Percentiles rank a stretch among this genome's conserved stretches.
phyloP scores from a whole-genome alignment of 129 eudicot species.

The Centaurea solstitialis region DNA sequence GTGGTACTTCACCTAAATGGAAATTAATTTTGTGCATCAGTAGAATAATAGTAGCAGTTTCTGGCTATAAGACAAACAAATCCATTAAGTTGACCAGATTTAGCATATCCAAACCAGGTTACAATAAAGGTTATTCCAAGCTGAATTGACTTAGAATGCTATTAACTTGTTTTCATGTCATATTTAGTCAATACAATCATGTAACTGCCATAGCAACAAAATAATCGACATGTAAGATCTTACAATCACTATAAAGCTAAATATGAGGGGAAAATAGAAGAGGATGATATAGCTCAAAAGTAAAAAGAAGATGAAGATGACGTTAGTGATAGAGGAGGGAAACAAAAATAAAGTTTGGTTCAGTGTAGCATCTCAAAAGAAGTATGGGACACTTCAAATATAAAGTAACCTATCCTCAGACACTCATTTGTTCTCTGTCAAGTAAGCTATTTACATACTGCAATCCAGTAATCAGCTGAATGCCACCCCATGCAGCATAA shows the following conservation, averaged over 20 bases:
- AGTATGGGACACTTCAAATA: neutral
- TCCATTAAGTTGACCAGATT: neutral
- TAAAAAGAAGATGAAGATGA: neutral
- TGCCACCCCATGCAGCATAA: neutral
- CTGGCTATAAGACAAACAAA: constrained; percentile 5
- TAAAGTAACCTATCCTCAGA: neutral
- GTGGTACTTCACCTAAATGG: constrained; percentile 79
- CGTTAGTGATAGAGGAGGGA: neutral
- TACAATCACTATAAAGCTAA: neutral
- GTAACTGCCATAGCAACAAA: neutral
- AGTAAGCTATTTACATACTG: neutral
- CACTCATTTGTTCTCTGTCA: neutral
- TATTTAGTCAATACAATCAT: neutral
- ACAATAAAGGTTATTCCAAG: neutral
- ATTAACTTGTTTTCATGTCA: neutral
- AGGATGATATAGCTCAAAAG: neutral
- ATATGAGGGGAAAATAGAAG: neutral
- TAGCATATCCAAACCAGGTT: neutral
- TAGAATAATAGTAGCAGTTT: neutral
- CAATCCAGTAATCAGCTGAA: neutral
- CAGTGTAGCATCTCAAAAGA: neutral
- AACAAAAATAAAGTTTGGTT: neutral
- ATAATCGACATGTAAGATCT: neutral
- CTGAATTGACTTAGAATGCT: neutral
- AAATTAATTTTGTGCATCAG: constrained; percentile 16